phyloP scores from a whole-genome alignment of 306 rosid genomes.

The Urtica urens region DNA sequence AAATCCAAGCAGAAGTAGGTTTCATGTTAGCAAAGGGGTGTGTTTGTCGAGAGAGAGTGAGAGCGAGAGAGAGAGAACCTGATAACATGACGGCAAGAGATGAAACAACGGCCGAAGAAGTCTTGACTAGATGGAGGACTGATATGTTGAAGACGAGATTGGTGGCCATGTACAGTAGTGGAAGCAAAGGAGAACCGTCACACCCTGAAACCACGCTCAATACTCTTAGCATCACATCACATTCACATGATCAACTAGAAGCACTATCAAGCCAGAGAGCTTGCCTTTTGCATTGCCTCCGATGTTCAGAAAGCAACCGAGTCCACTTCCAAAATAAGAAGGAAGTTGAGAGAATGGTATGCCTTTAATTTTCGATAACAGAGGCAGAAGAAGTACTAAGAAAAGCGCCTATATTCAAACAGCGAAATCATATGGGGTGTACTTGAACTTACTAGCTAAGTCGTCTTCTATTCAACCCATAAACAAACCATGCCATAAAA shows the following conservation, averaged over 20 bases:
- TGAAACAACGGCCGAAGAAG: slow-evolving; percentile 70
- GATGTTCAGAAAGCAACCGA: slow-evolving; percentile 66
- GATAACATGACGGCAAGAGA: slow-evolving; percentile 73
- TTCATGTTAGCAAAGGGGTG: slow-evolving; percentile 19
- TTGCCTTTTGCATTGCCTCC: slow-evolving; percentile 51
- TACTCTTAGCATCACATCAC: neutral
- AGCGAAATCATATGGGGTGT: neutral
- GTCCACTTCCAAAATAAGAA: slow-evolving; percentile 61
- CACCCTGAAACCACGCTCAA: slow-evolving; percentile 38
- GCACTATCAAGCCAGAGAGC: slow-evolving; percentile 3
- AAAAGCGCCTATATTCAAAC: slow-evolving; percentile 62
- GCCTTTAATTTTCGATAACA: slow-evolving; percentile 65
- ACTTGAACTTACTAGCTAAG: too few species aligned
- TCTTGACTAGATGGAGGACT: slow-evolving; percentile 53
- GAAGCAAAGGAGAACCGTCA: slow-evolving; percentile 81
- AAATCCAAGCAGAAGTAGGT: slow-evolving; percentile 12
- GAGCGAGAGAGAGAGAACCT: slow-evolving; percentile 35
- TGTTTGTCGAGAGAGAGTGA: neutral
- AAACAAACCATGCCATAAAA: too few species aligned
- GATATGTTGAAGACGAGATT: slow-evolving; percentile 77
- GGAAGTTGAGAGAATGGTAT: slow-evolving; percentile 62
- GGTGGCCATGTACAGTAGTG: slow-evolving; percentile 52
- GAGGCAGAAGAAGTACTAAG: slow-evolving; percentile 58
- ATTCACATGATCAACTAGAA: neutral
- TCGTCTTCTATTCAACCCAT: too few species aligned